Conservation (phyloP, 495 filamentous ascomycete species). For the Chaetomium tenue region DNA sequence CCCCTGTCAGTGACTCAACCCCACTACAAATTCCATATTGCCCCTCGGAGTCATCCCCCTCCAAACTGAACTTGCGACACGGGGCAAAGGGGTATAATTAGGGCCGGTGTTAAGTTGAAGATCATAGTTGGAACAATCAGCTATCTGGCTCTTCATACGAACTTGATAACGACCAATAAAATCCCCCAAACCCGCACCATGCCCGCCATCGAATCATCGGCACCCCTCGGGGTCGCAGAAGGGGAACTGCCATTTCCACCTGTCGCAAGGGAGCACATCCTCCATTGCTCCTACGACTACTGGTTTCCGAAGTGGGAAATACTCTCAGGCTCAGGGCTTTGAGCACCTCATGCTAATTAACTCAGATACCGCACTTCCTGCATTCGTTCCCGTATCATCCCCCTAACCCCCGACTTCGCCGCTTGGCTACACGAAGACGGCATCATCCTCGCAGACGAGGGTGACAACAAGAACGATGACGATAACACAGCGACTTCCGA, state of each 20-base stretch:
- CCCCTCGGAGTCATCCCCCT: constrained; percentile 5
- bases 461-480: constrained; percentile 41
- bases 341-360: constrained; percentile 20
- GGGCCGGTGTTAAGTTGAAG: not conserved
- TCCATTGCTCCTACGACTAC: constrained; percentile 88
- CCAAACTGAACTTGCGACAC: not conserved
- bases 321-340: not conserved
- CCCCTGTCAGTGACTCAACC: constrained; percentile 22
- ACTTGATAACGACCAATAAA: not conserved
- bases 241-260: constrained; percentile 71
- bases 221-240: constrained; percentile 20
- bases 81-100: not conserved
- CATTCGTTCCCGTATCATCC: constrained; percentile 81
- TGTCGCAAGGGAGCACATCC: constrained; percentile 77
- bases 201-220: constrained; percentile 30
- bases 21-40: constrained; percentile 18
- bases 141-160: not conserved
- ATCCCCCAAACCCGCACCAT: constrained; percentile 13
- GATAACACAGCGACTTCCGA: constrained; percentile 41
- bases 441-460: constrained; percentile 73
- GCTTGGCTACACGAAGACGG: constrained; percentile 89
- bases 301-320: constrained; percentile 74
- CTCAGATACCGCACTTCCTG: constrained; percentile 69
- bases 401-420: constrained; percentile 70
- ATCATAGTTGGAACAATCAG: not conserved